A percentile compares a stretch with the other conserved stretches of the same genome.
Evolutionary conservation across 2,329 filamentous ascomycete genomes (phyloP).

Genomic region (Trichophyton equinum): DNA sequence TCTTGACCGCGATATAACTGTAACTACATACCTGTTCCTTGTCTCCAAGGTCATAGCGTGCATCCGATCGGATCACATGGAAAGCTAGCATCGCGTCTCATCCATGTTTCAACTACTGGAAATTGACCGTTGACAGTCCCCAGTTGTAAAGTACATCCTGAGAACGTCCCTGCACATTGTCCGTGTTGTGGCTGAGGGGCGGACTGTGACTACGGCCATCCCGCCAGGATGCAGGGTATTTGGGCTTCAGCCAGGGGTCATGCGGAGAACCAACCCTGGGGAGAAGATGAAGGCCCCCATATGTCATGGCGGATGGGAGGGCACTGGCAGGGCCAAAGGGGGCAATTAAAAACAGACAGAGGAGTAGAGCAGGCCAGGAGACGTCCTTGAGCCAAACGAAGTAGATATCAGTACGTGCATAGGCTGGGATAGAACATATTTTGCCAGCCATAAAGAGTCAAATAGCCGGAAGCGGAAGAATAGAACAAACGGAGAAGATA

Average conservation of each 20-base stretch:
- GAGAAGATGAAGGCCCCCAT: background rate
- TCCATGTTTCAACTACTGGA: conserved; percentile 2
- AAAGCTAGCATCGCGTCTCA: background rate
- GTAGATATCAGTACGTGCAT: background rate
- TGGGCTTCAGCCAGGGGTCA: background rate
- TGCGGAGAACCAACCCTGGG: background rate
- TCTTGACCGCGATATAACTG: background rate
- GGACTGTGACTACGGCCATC: background rate
- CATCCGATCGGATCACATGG: conserved; percentile 3
- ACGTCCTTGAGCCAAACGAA: background rate
- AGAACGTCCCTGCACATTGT: background rate
- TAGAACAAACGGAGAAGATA: background rate
- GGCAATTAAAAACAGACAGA: background rate
- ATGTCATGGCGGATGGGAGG: background rate
- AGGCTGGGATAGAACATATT: background rate
- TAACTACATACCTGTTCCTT: background rate
- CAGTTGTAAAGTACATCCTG: background rate
- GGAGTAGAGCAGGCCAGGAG: background rate
- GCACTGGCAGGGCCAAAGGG: background rate
- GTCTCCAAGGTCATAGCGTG: background rate
- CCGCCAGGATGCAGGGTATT: background rate
- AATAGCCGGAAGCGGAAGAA: background rate
- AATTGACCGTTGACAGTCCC: background rate
- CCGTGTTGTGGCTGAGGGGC: background rate
- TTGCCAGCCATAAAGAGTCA: background rate